phyloP scores from a whole-genome alignment of 2,329 filamentous ascomycete species.

The Biscogniauxia sp. region DNA sequence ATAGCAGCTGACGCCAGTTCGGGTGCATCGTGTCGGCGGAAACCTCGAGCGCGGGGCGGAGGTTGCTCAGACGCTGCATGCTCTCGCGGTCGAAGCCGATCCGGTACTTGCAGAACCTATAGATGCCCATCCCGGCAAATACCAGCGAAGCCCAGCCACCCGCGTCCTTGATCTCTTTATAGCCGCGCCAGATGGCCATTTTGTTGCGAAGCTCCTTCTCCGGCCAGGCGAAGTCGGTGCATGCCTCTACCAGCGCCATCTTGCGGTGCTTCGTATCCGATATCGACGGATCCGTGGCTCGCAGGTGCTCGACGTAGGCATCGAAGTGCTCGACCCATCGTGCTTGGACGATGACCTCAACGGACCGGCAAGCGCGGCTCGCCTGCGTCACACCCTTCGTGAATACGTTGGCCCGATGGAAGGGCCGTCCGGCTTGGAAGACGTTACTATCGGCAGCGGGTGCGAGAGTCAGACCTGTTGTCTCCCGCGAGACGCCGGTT shows the following conservation, averaged over 20 bases:
- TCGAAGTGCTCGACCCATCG: slow-evolving; percentile 54
- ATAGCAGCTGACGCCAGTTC: slow-evolving; percentile 50
- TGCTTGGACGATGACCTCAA: slow-evolving; percentile 59
- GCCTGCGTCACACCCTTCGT: slow-evolving; percentile 36
- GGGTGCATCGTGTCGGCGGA: slow-evolving; percentile 52
- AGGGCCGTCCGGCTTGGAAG: slow-evolving; percentile 15
- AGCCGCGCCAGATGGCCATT: slow-evolving; percentile 52
- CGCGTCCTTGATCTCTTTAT: slow-evolving; percentile 56
- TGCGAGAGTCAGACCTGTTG: background rate
- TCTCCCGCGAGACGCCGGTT: background rate
- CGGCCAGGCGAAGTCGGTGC: slow-evolving; percentile 51
- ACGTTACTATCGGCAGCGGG: background rate
- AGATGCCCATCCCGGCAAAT: slow-evolving; percentile 57
- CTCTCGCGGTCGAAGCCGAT: slow-evolving; percentile 51
- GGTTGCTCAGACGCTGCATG: slow-evolving; percentile 43
- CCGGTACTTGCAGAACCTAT: slow-evolving; percentile 60
- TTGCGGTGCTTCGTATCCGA: slow-evolving; percentile 49
- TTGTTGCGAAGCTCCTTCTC: slow-evolving; percentile 57
- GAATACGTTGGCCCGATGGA: slow-evolving; percentile 32
- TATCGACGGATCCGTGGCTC: slow-evolving; percentile 41
- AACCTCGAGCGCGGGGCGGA: slow-evolving; percentile 49
- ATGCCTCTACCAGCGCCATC: slow-evolving; percentile 51
- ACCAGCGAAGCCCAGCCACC: slow-evolving; percentile 55
- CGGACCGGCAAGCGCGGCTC: slow-evolving; percentile 52
- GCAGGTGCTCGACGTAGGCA: slow-evolving; percentile 45